Evolutionary conservation across 2,329 filamentous ascomycete species (phyloP), one percentile per base, ranked within the genome.

Genomic region (Monosporascus sp.): DNA sequence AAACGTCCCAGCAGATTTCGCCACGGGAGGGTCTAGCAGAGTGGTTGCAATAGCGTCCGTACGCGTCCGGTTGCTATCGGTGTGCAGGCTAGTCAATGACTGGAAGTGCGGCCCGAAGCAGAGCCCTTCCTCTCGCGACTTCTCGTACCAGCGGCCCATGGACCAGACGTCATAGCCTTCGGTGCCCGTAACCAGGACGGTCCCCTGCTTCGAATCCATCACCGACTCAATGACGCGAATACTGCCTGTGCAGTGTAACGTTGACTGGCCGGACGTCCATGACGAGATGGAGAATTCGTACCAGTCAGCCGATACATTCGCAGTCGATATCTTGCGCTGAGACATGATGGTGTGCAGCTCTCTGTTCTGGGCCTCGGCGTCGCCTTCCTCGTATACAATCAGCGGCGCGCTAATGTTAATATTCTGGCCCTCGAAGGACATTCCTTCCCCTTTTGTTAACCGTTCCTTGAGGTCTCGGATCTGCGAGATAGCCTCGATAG

Each of bases 211-310:
- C 6, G 18, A 4, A 3, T 17, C 35, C n/a, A n/a, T n/a, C n/a
- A n/a, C n/a, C n/a, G n/a, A n/a, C n/a, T n/a, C n/a, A n/a, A n/a
- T n/a, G n/a, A 44, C 20, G 6, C 54, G 51, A 22, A 62, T 52
- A 3, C 47, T 50, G 3, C 59, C 61, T 1, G 52, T 24, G 22
- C 59, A 62, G 41, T 64, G 60, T 3, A 54, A 11, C 3, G 52
- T 58, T 0, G 50, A 38, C 6, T 54, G 35, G 22, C 52, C 52
- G 3, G 49, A 35, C 2, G 31, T 38, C 49, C 53, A 57, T 0
- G 60, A 62, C 3, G 55, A 58, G 5, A 62, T 47, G 15, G 39
- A 46, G 39, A 61, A 62, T 8, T 62, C 60, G 20, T 53, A 49
- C 56, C 55, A 59, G 27, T 52, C 39, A 3, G 36, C 35, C 7